Evolutionary conservation across 192 early-diverging fungal genomes (phyloP).

Genomic region (Entomortierella beljakovae): DNA sequence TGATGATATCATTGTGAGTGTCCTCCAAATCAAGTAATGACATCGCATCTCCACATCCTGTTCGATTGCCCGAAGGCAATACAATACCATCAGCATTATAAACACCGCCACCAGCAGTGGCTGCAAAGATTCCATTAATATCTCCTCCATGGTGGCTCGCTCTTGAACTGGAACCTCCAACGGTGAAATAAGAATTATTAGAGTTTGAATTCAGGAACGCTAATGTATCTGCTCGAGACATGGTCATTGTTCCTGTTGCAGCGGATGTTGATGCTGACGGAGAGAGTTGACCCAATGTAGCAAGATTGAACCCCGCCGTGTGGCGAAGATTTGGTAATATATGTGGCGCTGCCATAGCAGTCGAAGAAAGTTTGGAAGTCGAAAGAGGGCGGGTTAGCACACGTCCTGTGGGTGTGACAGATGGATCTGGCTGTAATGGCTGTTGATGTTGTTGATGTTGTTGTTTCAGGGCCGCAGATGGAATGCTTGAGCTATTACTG

Average conservation of each 20-base stretch:
- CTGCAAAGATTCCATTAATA: slow-evolving; percentile 3
- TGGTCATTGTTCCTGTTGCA: slow-evolving; percentile 20
- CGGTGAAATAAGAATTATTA: slow-evolving; percentile 29
- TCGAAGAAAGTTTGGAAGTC: slow-evolving; percentile 39
- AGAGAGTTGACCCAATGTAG: slow-evolving; percentile 41
- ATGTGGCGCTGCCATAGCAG: slow-evolving; percentile 28
- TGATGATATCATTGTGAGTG: slow-evolving; percentile 34
- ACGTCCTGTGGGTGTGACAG: slow-evolving; percentile 26
- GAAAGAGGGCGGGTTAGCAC: slow-evolving; percentile 44
- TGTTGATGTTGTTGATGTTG: background rate
- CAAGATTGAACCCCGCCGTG: slow-evolving; percentile 45
- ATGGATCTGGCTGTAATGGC: background rate
- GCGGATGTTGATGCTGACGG: slow-evolving; percentile 23
- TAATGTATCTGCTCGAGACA: slow-evolving; percentile 33
- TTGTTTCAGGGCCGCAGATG: background rate
- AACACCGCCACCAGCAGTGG: background rate
- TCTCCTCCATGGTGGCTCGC: background rate
- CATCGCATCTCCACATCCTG: slow-evolving; percentile 43
- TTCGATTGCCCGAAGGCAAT: background rate
- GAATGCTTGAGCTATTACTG: background rate
- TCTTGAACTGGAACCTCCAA: background rate
- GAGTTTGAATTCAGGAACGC: slow-evolving; percentile 25
- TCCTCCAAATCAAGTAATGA: slow-evolving; percentile 40
- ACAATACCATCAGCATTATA: background rate
- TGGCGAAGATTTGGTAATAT: slow-evolving; percentile 40